These are phyloP conservation scores for Podaxis carcinomalis DNA, from an alignment of 768 basidiomycete genomes.

Conservation along the genomic window DNA sequence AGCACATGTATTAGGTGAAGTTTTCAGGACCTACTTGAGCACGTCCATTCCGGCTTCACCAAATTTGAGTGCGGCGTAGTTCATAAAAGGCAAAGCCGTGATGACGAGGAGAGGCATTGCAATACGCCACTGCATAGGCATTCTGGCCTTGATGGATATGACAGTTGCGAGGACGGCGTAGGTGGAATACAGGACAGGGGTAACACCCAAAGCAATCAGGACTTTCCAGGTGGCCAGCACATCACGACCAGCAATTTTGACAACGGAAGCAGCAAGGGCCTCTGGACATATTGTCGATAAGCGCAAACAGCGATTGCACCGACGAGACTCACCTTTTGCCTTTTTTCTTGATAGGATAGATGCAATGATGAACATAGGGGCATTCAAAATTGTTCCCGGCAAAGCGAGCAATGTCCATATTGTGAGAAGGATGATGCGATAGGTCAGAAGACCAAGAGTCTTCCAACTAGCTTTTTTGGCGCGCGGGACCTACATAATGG, in stretches of 20 bases:
- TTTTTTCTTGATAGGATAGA: conserved; percentile 85
- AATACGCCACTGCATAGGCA: conserved; percentile 58
- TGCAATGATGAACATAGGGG: conserved; percentile 89
- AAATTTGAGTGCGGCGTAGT: conserved; percentile 91
- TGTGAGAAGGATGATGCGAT: conserved; percentile 72
- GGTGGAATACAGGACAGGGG: conserved; percentile 79
- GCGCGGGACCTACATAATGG: conserved; percentile 64
- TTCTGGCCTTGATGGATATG: conserved; percentile 63
- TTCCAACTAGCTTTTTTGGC: conserved; percentile 87
- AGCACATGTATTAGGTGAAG: background rate
- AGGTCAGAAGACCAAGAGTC: conserved; percentile 76
- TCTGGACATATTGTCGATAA: conserved; percentile 41
- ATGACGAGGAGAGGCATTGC: conserved; percentile 78
- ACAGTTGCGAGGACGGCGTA: conserved; percentile 80
- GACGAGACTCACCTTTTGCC: conserved; percentile 62
- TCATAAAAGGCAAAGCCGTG: conserved; percentile 77
- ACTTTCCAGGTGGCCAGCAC: conserved; percentile 99
- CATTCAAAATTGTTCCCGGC: conserved; percentile 88
- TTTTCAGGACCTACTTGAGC: conserved; percentile 62
- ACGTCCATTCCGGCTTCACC: conserved; percentile 98
- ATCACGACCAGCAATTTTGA: conserved; percentile 94
- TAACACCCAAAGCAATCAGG: conserved; percentile 86
- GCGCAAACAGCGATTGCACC: background rate
- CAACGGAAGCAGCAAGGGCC: conserved; percentile 91
- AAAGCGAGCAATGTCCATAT: conserved; percentile 84